These are phyloP conservation scores for Lagenaria siceraria DNA, from an alignment of 306 rosid genomes.

Conservation along the genomic window DNA sequence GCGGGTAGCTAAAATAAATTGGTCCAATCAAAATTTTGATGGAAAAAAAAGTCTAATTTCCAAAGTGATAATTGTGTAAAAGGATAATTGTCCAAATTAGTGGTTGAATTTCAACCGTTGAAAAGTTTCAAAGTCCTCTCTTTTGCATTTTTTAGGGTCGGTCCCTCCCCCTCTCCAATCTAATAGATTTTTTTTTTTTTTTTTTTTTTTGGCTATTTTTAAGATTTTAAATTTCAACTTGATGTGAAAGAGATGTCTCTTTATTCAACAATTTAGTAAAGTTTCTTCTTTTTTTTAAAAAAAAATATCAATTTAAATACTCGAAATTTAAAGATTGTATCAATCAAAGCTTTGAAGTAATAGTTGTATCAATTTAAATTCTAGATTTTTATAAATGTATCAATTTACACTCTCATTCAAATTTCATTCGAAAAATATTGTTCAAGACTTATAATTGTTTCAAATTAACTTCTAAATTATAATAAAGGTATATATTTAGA, in stretches of 20 bases:
- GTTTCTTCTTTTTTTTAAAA: not conserved
- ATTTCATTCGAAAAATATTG: no score
- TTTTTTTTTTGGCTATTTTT: not conserved
- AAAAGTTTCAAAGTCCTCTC: not conserved
- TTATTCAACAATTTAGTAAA: not conserved
- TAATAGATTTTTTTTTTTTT: not conserved
- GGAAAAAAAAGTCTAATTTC: no score
- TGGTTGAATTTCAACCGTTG: not conserved
- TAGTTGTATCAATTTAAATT: no score
- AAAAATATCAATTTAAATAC: no score
- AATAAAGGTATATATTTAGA: no score
- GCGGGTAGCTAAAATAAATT: not conserved
- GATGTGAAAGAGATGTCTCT: not conserved
- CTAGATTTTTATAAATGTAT: no score
- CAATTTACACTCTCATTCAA: no score
- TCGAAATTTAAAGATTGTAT: no score
- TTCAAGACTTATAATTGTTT: no score
- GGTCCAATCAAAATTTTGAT: constrained; percentile 1
- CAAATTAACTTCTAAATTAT: no score
- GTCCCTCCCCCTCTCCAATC: not conserved
- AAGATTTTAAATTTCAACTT: not conserved
- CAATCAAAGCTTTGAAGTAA: no score
- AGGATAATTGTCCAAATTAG: constrained; percentile 1
- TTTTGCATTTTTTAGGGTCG: not conserved
- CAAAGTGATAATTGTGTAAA: not conserved